Evolutionary conservation across 2,329 filamentous ascomycete genomes (phyloP), one percentile per base, ranked within the genome.

Genomic region (Xylariomycetidae sp.): DNA sequence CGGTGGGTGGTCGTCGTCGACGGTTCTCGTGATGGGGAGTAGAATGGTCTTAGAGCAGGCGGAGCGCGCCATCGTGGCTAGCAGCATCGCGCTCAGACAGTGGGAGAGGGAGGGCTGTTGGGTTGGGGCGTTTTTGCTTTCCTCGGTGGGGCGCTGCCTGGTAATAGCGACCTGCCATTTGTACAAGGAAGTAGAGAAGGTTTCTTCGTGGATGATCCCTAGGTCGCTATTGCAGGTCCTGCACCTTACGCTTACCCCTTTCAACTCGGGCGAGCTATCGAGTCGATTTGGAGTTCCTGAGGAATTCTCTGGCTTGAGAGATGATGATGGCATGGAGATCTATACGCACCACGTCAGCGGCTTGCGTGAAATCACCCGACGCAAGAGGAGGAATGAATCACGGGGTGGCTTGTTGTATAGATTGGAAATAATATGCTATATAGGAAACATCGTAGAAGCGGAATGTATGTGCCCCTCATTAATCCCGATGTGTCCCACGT

Each of bases 41-140:
- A 80, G 51, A 14, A 79, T 58, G 0, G 71, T 72, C 49, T 77
- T 77, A 25, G 75, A 72, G 16, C 69, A 76, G 10, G 70, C 74
- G 1, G 73, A 74, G n/a, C 72, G 66, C 10, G 72, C 65, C 26
- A 74, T 66, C 1, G 68, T 73, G 8, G 73, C 66, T 14, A 72
- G 51, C 16, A 80, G 58, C 33, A 69, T 70, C 1, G 71, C 67
- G 4, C 71, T 66, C 3, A 79, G 60, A 38, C 74, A 79, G 31
- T 76, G 66, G 0, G 62, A 48, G 19, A 69, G 47, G 66, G 5
- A 68, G 72, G 4, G 40, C 42, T 16, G 34, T 34, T 25, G 42
- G 38, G 42, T 22, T 30, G 22, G 19, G n/a, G n/a, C n/a, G n/a
- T n/a, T n/a, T n/a, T n/a, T n/a, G n/a, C n/a, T n/a, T n/a, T n/a